Evolutionary conservation across 768 basidiomycete species (phyloP), one percentile per base, ranked within the genome.

Genomic region (Hemileccinum impolitum): DNA sequence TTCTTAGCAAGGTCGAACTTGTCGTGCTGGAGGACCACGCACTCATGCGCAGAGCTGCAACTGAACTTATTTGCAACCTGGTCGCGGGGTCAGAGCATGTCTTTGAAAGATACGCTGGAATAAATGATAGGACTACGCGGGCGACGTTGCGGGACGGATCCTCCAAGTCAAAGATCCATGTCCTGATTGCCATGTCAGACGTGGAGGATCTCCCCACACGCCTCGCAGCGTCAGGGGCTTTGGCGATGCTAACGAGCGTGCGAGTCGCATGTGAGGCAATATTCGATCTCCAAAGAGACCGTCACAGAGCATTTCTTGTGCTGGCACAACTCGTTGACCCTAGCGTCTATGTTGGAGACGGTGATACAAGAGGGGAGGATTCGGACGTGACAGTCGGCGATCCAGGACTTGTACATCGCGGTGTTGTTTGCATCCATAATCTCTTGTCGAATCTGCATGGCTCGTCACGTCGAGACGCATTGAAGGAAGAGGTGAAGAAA

Each of bases 1-100:
- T 90, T 26, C 58, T 88, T 46, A 74, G 76, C 67, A 82, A 79
- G 52, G 74, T 85, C 6, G 91, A 94, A 58, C 71, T 85, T 13
- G 63, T 92, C 14, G 75, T 93, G 54, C 70, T 94, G 10, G 91
- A 94, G 58, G 90, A 94, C 45, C 88, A 95, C 65, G 69, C 66
- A 0, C 74, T 98, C 49, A 75, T 96, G 46, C 81, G 92, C 14
- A 76, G 96, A 50, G 95, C 96, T 2, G 84, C 94, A 2, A 85
- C 84, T 46, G 93, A 99, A 69, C 78, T 98, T 25, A 71, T 93
- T 4, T 98, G 94, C 75, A 99, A 99, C 69, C 77, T 99, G 13
- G 77, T 94, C 34, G 79, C 75, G 2, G 87, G 86, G 7, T 84
- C 85, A 14, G 88, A 93, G 39, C 73, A 74, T 5, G 80, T 86